These are phyloP conservation scores for Tulasnella sp. DNA, from an alignment of 768 basidiomycete species.

Conservation along the genomic window DNA sequence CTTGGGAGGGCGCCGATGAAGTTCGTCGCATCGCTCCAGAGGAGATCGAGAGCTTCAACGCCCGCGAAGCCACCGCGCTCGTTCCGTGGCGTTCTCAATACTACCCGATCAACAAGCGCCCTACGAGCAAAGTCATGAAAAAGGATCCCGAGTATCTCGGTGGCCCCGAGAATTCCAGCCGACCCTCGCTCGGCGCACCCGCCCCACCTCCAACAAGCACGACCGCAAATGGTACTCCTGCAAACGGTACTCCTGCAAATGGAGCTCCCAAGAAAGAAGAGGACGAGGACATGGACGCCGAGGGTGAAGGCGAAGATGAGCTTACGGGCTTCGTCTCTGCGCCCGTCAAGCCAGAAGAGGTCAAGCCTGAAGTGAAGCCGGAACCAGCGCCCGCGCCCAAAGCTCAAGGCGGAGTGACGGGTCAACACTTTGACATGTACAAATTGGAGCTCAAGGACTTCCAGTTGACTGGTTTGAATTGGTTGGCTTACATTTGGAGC, in stretches of 20 bases:
- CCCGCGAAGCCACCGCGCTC: slow-evolving; percentile 21
- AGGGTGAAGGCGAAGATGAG: slow-evolving; percentile 23
- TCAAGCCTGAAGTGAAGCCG: not conserved
- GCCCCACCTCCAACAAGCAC: not conserved
- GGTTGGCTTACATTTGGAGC: slow-evolving; percentile 96
- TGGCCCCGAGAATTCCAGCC: not conserved
- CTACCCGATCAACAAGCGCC: slow-evolving; percentile 65
- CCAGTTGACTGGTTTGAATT: slow-evolving; percentile 95
- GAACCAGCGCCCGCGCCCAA: not conserved
- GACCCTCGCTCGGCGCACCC: not conserved
- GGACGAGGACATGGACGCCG: slow-evolving; percentile 20
- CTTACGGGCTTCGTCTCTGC: not conserved
- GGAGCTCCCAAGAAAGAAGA: slow-evolving; percentile 14
- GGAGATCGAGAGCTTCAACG: slow-evolving; percentile 25
- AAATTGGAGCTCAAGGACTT: slow-evolving; percentile 79
- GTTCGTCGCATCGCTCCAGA: slow-evolving; percentile 24
- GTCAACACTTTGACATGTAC: slow-evolving; percentile 10
- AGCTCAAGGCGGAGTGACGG: slow-evolving; percentile 20
- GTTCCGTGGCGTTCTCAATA: slow-evolving; percentile 32
- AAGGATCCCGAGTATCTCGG: slow-evolving; percentile 60
- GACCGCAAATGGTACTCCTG: not conserved
- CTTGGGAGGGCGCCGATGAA: slow-evolving; percentile 64
- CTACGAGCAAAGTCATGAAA: slow-evolving; percentile 73
- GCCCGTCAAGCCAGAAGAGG: not conserved
- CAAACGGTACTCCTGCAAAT: slow-evolving; percentile 12